Base-by-base conservation (phyloP, 352 stramenopile species). In the Phytophthora pluvialis region DNA sequence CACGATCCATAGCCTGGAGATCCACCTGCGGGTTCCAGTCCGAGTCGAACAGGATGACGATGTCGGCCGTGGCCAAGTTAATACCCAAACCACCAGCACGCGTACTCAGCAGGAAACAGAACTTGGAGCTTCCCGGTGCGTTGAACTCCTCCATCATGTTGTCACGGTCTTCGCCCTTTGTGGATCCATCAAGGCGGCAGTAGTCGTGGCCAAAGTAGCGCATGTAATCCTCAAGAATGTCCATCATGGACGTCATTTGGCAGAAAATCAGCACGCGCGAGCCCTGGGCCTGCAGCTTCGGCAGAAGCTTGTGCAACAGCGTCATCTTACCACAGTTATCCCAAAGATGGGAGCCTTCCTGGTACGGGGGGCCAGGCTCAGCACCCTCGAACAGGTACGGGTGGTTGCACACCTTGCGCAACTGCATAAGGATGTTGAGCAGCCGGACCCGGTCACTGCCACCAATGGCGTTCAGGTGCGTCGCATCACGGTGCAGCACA, bases 181-280 rank as follows among this genome's bases (percentile, higher is more conserved):
- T 96, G 9, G 80, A 87, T 12, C 88, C 88, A 33, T 96, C 88
- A 7, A 96, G 64, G 13, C 88, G 86, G 62, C 86, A 96, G 73
- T 96, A 96, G 11, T 94, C 86, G 69, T 95, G 84, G 46, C 64
- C 64, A 49, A 90, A 88, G 73, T 88, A 96, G 3, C 89, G 80
- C 88, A 99, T 98, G 71, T 99, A 99, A 77, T 99, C 98, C 72
- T 99, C 98, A 18, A 99, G 62, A 70, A 99, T 99, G 50, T 99
- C 97, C 83, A 99, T 97, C 79, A 99, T 97, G 32, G 97, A 96
- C 42, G 97, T 99, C 98, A 99, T 99, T 76, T 99, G 98, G 62
- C 95, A 99, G 73, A 99, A 99, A 72, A 99, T 99, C 15, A 99
- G 79, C 25, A 99, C 94, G 16, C 94, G 88, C 42, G 87, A 97